Base-by-base conservation (phyloP, 2,329 filamentous ascomycete species). In the Sporothrix schenckii region DNA sequence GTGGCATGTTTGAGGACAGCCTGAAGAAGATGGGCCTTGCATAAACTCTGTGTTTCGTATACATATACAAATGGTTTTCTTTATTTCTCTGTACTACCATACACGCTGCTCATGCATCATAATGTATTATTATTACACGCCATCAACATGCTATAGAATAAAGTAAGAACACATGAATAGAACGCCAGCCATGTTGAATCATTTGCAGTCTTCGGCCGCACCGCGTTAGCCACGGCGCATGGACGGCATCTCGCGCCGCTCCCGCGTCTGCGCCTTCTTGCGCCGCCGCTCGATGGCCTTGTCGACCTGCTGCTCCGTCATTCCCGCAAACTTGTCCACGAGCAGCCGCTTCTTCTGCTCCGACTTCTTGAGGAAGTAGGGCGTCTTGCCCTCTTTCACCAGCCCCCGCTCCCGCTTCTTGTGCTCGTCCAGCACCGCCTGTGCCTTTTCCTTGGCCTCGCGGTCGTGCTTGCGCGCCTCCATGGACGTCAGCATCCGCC, bases 341-440 rank as follows among this genome's bases (percentile, higher is more conserved):
- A 97, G 83, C 70, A 93, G 84, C 80, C 90, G 84, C 84, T 94
- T 93, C 89, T 95, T 97, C 84, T 95, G 88, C 81, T 97, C 94
- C 77, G 89, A 89, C 83, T 90, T 90, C 87, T 99, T 99, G 76
- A 98, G 83, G 80, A 92, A 98, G 82, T 93, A 99, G 0, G 95
- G 94, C 78, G 87, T 88, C 88, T 97, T 97, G 72, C 95, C 95
- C 82, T 96, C 88, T 76, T 89, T 89, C 67, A 98, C 89, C 72
- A 92, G 82, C 79, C 94, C 91, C 82, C 92, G 93, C 84, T 99
- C 95, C 79, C 89, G 86, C 81, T 87, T 87, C 77, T 91, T 88
- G 81, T 98, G 94, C 79, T 91, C 89, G 58, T 88, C 84, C 69
- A 94, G 76, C 54, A 98, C 82, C 70, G 88, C 86, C 75, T 87